phyloP scores from a whole-genome alignment of 805 yeast genomes.

The Candida ficus region DNA sequence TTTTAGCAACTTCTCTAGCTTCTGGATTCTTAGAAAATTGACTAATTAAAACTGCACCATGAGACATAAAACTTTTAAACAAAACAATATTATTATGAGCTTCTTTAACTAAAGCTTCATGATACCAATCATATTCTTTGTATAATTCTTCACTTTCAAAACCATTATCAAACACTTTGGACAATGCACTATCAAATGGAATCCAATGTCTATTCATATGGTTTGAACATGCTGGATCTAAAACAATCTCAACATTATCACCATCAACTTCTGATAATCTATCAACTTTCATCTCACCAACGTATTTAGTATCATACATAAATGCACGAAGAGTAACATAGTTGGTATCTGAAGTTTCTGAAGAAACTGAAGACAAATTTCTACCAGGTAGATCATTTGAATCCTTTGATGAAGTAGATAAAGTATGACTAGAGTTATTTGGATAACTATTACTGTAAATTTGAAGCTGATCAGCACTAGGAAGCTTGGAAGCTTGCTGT shows the following conservation, averaged over 20 bases:
- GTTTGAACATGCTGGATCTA: conserved; percentile 22
- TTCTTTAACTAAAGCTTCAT: conserved; percentile 15
- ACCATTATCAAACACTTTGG: conserved; percentile 11
- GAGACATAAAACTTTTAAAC: conserved; percentile 21
- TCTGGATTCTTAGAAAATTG: conserved; percentile 11
- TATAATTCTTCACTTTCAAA: conserved; percentile 21
- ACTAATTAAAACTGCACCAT: conserved; percentile 18
- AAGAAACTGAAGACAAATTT: background rate
- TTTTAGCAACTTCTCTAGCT: conserved; percentile 10
- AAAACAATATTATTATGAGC: conserved; percentile 22
- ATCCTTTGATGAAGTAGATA: background rate
- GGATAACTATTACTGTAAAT: too few relatives aligned
- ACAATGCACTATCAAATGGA: conserved; percentile 4
- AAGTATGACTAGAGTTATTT: too few relatives aligned
- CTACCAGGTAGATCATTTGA: background rate
- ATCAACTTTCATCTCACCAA: conserved; percentile 14
- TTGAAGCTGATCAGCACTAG: too few relatives aligned
- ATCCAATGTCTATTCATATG: conserved; percentile 20
- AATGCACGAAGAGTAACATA: background rate
- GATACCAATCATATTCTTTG: conserved; percentile 19
- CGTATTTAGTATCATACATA: background rate
- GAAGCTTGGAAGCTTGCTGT: too few relatives aligned
- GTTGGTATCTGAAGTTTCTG: background rate
- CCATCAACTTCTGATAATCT: conserved; percentile 15
- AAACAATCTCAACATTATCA: conserved; percentile 19